Evolutionary conservation across 495 filamentous ascomycete genomes (phyloP).

Genomic region (Evernia prunastri): DNA sequence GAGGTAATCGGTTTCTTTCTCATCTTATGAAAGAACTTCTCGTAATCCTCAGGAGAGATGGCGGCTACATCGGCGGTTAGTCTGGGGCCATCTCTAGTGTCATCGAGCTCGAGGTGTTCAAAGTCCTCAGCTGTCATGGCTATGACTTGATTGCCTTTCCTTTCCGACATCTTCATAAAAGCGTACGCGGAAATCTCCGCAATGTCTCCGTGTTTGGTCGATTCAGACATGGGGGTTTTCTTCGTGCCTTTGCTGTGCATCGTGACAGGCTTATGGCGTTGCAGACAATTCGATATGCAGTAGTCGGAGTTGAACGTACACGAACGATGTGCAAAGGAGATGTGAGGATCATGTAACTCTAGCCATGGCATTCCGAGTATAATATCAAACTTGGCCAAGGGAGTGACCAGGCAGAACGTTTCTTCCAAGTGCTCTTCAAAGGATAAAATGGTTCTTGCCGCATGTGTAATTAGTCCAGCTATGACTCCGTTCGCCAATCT

Average conservation of each 20-base stretch:
- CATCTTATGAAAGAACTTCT: background rate
- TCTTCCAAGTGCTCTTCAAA: too few species aligned
- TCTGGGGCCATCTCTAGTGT: background rate
- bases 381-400: background rate
- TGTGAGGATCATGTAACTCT: background rate
- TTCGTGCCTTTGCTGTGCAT: too few species aligned
- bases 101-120: background rate
- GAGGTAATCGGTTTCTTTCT: background rate
- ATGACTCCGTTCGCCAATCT: too few species aligned
- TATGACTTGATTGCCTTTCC: background rate
- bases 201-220: background rate
- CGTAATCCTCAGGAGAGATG: background rate
- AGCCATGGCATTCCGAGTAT: background rate
- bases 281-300: too few species aligned
- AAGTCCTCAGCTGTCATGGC: background rate
- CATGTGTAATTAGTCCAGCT: too few species aligned
- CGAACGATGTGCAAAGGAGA: background rate
- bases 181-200: background rate
- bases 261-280: background rate
- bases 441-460: too few species aligned
- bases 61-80: background rate
- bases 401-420: too few species aligned
- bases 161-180: background rate
- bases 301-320: too few species aligned
- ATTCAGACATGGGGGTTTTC: too few species aligned